Percentiles rank a stretch among this genome's conserved stretches.
Conservation (phyloP, 2,329 filamentous ascomycete genomes). For the Uncinocarpus reesii region DNA sequence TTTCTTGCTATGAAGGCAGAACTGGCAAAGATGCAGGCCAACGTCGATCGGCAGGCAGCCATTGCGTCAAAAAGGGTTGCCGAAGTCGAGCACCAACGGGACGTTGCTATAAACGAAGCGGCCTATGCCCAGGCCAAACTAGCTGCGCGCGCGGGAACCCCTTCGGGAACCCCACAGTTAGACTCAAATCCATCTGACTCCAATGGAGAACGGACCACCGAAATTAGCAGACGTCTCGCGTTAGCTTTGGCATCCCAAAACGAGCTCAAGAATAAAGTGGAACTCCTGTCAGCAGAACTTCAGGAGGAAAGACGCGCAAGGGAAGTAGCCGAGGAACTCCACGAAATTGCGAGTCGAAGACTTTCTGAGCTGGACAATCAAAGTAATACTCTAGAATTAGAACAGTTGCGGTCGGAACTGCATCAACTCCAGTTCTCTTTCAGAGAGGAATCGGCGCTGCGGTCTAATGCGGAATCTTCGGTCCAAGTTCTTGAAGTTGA, state of each 20-base stretch:
- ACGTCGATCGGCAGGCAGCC: constrained; percentile 78
- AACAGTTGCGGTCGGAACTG: constrained; percentile 73
- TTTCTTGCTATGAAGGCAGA: constrained; percentile 85
- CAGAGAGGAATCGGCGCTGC: constrained; percentile 68
- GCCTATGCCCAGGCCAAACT: constrained; percentile 90
- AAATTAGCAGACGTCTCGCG: constrained; percentile 76
- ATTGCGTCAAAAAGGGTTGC: constrained; percentile 81
- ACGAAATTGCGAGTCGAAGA: constrained; percentile 69
- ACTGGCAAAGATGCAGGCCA: constrained; percentile 75
- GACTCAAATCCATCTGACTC: constrained; percentile 49
- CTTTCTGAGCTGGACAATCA: constrained; percentile 77
- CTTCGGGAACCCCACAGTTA: constrained; percentile 46
- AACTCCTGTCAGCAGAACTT: constrained; percentile 58
- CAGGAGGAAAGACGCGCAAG: constrained; percentile 71
- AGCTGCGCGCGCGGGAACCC: constrained; percentile 66
- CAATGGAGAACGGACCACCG: constrained; percentile 54
- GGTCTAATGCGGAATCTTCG: constrained; percentile 64
- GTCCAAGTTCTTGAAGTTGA: constrained; percentile 72
- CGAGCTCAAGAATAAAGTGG: constrained; percentile 68
- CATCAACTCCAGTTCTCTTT: constrained; percentile 68
- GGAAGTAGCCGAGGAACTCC: constrained; percentile 78
- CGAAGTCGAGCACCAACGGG: constrained; percentile 87
- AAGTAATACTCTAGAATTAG: constrained; percentile 71
- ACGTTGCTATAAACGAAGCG: constrained; percentile 87
- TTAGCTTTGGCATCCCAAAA: constrained; percentile 65